A percentile compares a stretch with the other conserved stretches of the same genome.
Evolutionary conservation across 2,329 filamentous ascomycete genomes (phyloP).

Genomic region (Sclerotinia spermophila): DNA sequence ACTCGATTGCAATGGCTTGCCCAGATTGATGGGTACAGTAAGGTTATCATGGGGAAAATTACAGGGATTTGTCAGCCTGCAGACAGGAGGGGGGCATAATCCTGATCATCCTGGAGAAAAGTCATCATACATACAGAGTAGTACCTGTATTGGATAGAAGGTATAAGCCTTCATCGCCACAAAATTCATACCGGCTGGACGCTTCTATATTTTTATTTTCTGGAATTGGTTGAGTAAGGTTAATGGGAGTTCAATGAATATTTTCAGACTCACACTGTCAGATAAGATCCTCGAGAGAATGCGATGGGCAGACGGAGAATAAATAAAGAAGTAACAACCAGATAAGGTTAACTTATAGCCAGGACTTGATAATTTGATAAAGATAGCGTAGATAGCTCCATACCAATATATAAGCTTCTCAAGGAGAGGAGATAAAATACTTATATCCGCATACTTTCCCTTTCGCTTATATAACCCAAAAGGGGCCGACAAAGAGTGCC

Average conservation of each 20-base stretch:
- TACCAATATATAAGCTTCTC: background rate
- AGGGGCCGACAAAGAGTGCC: background rate
- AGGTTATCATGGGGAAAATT: background rate
- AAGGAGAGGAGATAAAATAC: background rate
- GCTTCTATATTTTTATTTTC: background rate
- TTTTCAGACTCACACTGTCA: background rate
- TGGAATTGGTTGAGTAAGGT: no score
- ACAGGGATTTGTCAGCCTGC: slow-evolving; percentile 4
- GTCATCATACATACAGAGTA: no score
- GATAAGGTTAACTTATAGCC: background rate
- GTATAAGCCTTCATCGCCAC: background rate
- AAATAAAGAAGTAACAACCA: background rate
- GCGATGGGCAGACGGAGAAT: background rate
- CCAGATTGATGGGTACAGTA: background rate
- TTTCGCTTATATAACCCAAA: slow-evolving; percentile 2
- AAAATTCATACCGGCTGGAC: background rate
- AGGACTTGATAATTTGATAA: background rate
- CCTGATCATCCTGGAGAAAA: background rate
- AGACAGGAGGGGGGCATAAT: background rate
- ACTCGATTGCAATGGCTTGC: background rate
- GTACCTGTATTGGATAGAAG: background rate
- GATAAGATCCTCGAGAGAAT: background rate
- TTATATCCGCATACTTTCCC: background rate
- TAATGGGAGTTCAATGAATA: background rate
- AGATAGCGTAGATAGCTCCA: background rate